phyloP scores from a whole-genome alignment of 1,284 basidiomycete species.

The Bothia castanella region DNA sequence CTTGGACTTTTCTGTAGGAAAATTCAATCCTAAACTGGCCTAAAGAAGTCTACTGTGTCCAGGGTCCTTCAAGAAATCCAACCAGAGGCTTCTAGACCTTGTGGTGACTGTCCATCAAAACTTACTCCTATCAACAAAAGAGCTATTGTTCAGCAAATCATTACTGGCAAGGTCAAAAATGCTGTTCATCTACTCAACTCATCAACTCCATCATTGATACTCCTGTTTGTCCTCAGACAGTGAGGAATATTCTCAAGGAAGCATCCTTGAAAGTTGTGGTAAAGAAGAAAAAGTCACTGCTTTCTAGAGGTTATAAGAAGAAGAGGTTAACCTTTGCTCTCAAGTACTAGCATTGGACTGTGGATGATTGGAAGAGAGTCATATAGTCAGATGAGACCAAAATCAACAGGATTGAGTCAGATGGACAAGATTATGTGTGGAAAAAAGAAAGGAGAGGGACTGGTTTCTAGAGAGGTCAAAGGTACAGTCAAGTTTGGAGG shows the following conservation, averaged over 20 bases:
- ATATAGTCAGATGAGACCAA: neutral
- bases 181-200: neutral
- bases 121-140: neutral
- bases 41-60: neutral
- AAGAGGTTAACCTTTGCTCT: neutral
- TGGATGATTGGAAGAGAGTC: neutral
- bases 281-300: neutral
- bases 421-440: neutral
- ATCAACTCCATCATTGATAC: neutral
- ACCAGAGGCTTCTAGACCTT: neutral
- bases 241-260: neutral
- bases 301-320: neutral
- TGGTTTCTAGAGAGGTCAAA: neutral
- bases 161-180: neutral
- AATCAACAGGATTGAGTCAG: too few relatives aligned
- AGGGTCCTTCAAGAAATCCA: too few relatives aligned
- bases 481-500: neutral
- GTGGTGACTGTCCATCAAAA: neutral
- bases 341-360: neutral
- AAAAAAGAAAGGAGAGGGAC: neutral
- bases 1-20: neutral
- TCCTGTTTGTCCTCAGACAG: neutral
- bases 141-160: neutral
- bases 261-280: neutral
- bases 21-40: neutral